Evolutionary conservation across 345 rosid species (phyloP).

Genomic region (Rhodomyrtus tomentosa): DNA sequence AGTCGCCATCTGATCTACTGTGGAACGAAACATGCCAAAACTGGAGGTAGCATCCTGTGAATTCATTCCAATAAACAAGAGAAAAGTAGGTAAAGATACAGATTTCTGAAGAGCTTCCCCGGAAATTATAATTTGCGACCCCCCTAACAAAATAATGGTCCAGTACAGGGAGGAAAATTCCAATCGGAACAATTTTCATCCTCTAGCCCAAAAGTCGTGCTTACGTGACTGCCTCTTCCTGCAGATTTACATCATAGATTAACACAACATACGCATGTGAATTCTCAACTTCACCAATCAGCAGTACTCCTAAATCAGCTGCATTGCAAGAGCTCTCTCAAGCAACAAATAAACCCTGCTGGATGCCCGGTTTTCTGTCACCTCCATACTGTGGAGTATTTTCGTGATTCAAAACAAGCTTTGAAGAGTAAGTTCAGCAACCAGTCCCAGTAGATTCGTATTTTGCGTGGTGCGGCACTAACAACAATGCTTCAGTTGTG

Average conservation of each 20-base stretch:
- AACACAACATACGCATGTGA: not conserved
- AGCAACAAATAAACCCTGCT: not conserved
- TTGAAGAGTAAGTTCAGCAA: not conserved
- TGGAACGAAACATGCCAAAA: not conserved
- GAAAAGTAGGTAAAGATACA: not conserved
- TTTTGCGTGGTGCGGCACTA: not conserved
- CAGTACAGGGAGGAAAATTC: not conserved
- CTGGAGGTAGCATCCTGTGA: not conserved
- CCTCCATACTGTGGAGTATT: not conserved
- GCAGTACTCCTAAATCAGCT: not conserved
- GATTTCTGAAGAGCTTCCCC: not conserved
- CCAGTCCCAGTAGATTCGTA: not conserved
- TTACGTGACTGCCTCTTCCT: not conserved
- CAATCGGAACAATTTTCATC: not conserved
- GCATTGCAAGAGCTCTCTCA: not conserved
- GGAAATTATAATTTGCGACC: not conserved
- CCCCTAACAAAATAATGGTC: not conserved
- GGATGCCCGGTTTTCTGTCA: not conserved
- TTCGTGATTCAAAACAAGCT: not conserved
- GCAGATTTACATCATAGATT: not conserved
- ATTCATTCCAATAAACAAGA: not conserved
- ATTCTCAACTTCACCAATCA: not conserved
- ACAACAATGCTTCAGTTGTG: not conserved
- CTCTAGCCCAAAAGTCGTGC: not conserved
- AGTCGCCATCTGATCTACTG: not conserved